These are phyloP conservation scores for Breynia disticha DNA, from an alignment of 441 rosid species.

Conservation along the genomic window DNA sequence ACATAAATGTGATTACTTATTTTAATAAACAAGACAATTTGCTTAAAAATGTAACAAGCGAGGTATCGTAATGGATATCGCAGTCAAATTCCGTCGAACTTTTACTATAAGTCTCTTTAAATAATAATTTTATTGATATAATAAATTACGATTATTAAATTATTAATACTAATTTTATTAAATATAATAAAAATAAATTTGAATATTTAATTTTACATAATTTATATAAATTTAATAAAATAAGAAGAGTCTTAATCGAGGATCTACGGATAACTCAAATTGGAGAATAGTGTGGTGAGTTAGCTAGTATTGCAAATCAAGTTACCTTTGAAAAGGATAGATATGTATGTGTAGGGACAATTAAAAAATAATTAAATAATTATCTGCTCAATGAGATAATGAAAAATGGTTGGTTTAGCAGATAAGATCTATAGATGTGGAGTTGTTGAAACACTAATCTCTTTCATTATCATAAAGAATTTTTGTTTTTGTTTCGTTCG, in stretches of 20 bases:
- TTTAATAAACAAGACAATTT: neutral
- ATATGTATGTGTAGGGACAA: constrained; percentile 21
- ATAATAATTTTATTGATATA: too few species aligned
- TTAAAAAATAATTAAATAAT: constrained; percentile 5
- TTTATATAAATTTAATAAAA: too few species aligned
- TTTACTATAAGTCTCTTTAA: too few species aligned
- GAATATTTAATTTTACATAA: too few species aligned
- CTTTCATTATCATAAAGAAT: constrained; percentile 22
- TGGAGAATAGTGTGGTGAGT: neutral
- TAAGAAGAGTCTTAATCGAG: too few species aligned
- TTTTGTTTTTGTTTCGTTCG: neutral
- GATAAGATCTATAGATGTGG: constrained; percentile 39
- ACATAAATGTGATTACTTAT: too few species aligned
- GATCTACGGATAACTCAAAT: constrained; percentile 6
- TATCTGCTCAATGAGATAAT: constrained; percentile 6
- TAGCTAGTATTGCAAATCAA: constrained; percentile 31
- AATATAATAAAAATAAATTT: too few species aligned
- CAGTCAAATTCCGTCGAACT: too few species aligned
- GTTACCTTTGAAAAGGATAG: constrained; percentile 16
- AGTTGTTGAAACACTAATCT: constrained; percentile 59
- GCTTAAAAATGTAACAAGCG: constrained; percentile 2
- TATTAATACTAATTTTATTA: too few species aligned
- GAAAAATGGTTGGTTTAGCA: constrained; percentile 14
- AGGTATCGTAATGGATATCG: too few species aligned
- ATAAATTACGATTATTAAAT: too few species aligned